Evolutionary conservation across 345 rosid genomes (phyloP).

Genomic region (Acer negundo): DNA sequence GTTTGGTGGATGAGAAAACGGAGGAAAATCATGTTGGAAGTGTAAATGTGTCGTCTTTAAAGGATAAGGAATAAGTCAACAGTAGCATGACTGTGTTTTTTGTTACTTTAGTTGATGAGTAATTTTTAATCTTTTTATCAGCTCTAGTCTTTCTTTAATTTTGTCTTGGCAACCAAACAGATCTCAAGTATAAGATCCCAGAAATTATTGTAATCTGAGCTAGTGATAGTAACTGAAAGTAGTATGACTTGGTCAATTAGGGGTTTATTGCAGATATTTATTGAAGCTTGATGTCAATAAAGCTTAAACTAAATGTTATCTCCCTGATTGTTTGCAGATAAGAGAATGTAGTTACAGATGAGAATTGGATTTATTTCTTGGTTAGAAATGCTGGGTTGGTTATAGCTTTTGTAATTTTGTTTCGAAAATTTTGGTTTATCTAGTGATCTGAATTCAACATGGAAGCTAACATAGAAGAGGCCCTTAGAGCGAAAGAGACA

Average conservation of each 20-base stretch:
- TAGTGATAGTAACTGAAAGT: slow-evolving; percentile 21
- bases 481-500: slow-evolving; percentile 75
- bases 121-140: slow-evolving; percentile 10
- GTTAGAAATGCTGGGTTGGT: slow-evolving; percentile 32
- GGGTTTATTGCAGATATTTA: slow-evolving; percentile 6
- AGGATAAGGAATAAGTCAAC: slow-evolving; percentile 21
- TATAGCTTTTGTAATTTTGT: slow-evolving; percentile 28
- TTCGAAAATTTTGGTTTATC: slow-evolving; percentile 24
- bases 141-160: slow-evolving; percentile 10
- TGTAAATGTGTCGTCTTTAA: slow-evolving; percentile 12
- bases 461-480: slow-evolving; percentile 80
- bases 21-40: slow-evolving; percentile 22
- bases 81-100: slow-evolving; percentile 6
- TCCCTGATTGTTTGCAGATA: slow-evolving; percentile 46
- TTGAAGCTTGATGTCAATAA: slow-evolving; percentile 15
- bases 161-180: slow-evolving; percentile 13
- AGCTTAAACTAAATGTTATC: slow-evolving; percentile 26
- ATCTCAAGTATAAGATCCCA: slow-evolving; percentile 16
- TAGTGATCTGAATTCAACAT: slow-evolving; percentile 42
- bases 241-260: slow-evolving; percentile 25
- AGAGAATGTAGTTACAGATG: slow-evolving; percentile 36
- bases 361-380: slow-evolving; percentile 26
- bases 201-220: slow-evolving; percentile 7
- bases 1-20: slow-evolving; percentile 31
- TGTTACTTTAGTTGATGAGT: neutral